Base-by-base conservation (phyloP, 371 early-diverging fungal species). In the Mortierella sp. region DNA sequence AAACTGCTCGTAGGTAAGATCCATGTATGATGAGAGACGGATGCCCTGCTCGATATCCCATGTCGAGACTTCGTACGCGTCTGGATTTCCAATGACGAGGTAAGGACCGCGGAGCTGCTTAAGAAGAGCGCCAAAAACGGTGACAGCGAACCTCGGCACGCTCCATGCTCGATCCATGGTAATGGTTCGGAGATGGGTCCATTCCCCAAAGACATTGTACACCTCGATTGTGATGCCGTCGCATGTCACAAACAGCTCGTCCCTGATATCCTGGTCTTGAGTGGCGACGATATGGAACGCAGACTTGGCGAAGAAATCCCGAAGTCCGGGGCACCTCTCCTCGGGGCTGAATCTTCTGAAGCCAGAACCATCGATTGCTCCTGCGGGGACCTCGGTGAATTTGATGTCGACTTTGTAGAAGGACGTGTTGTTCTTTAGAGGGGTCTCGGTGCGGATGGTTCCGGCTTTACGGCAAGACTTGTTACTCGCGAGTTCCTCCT, bases 211-310 rank as follows among this genome's bases (percentile, higher is more conserved):
- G 43, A 67, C 57, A 10, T 67, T 26, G 31, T 77, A 77, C 0
- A 77, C 43, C 19, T 59, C 53, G 28, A 77, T 72, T 1, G 54
- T 40, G 13, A 28, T 46, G 2, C 51, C 54, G 13, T 72, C 67
- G 24, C 67, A 67, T 37, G 67, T 67, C 37, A 67, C 67, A 67
- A 67, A 67, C 67, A 67, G 40, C 67, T 67, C 67, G 21, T 67
- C 24, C 40, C 34, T 9, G 40, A 67, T 37, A 24, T 40, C 67
- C 67, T 67, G 67, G 0, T 40, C 43, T 9, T 67, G 67, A 2
- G 67, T 67, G 67, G 34, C 67, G 67, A 67, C 40, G 11, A 67
- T 40, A 24, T 67, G 67, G 34, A 67, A 67, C 10, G 34, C 37
- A 19, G 67, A 37, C 21, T 40, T 67, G 34, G 40, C 67, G 34